Base-by-base conservation (phyloP, 305 asterid species). In the Withania somnifera region DNA sequence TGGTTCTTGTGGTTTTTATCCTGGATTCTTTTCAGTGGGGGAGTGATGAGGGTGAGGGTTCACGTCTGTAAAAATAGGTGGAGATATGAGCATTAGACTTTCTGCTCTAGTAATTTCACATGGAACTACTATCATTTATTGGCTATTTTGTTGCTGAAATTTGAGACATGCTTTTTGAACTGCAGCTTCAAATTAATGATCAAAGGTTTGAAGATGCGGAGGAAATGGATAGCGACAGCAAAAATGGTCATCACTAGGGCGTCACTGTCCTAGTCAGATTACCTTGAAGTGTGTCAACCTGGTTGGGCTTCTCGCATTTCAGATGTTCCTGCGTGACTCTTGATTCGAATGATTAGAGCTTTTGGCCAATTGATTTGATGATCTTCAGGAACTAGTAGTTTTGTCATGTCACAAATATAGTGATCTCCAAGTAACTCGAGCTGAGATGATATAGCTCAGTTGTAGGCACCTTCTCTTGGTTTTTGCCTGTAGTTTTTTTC, bases 171-270 rank as follows among this genome's bases (percentile, higher is more conserved):
- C 11, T 6, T 14, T 17, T 22, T 80, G 57, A 45, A 19, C 56
- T 89, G 91, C 89, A 95, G 99, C 98, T 95, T 85, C 98, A 93
- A 80, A 90, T 95, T 85, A 90, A 93, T 47, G 99, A 95, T 85
- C 87, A 81, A 51, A 92, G 98, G 57, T 93, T 95, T 81, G 97
- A 94, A 86, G 99, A 95, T 86, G 99, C 99, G 1, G 97, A 94
- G 76, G 99, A 95, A 86, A 90, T 87, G 90, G 95, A 91, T 56
- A 88, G 86, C 66, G 92, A 89, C 28, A 83, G 85, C 81, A 83
- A 81, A 79, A 88, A 85, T 75, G 89, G 87, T 58, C 82, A 82
- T 77, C 79, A 58, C 63, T 88, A 85, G 90, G 81, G 86, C 38
- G 26, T 61, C 40, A 22, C 45, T 2, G 50, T 17, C 61, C 22